Percentiles rank a stretch among this genome's conserved stretches.
Evolutionary conservation across 345 rosid species (phyloP).

Genomic region (Citrus sp.): DNA sequence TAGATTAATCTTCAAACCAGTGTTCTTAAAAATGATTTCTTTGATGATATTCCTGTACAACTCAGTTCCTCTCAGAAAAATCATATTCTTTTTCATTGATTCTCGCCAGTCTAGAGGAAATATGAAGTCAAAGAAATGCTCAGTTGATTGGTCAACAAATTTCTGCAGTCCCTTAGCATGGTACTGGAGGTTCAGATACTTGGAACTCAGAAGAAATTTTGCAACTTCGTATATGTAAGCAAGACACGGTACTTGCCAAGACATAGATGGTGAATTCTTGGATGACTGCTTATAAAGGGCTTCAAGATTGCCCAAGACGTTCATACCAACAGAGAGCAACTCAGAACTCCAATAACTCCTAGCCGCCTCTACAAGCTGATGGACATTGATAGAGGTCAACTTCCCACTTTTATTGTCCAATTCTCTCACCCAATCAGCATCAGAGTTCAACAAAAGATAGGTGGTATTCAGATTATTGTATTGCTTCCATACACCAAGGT

Average conservation of each 20-base stretch:
- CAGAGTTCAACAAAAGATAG: too few species aligned
- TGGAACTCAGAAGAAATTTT: constrained; percentile 24
- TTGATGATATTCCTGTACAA: constrained; percentile 15
- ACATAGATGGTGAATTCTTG: constrained; percentile 16
- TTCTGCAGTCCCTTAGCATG: not conserved
- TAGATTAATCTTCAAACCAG: too few species aligned
- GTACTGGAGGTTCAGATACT: not conserved
- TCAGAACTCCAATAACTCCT: too few species aligned
- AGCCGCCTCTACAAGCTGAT: too few species aligned
- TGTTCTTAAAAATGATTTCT: constrained; percentile 8
- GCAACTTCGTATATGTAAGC: constrained; percentile 27
- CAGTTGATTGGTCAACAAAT: constrained; percentile 14
- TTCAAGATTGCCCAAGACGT: constrained; percentile 31
- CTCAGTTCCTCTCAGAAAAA: constrained; percentile 32
- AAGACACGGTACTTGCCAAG: constrained; percentile 22
- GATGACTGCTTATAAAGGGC: constrained; percentile 4
- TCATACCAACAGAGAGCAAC: constrained; percentile 13
- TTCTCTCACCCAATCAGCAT: too few species aligned
- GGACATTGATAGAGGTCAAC: too few species aligned
- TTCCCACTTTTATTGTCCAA: too few species aligned
- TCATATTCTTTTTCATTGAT: constrained; percentile 22
- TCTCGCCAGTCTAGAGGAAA: constrained; percentile 39
- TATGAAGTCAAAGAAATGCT: constrained; percentile 18
- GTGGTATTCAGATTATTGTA: too few species aligned
- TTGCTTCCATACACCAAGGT: too few species aligned